These are phyloP conservation scores for Echium plantagineum DNA, from an alignment of 257 asterid species.

Conservation along the genomic window DNA sequence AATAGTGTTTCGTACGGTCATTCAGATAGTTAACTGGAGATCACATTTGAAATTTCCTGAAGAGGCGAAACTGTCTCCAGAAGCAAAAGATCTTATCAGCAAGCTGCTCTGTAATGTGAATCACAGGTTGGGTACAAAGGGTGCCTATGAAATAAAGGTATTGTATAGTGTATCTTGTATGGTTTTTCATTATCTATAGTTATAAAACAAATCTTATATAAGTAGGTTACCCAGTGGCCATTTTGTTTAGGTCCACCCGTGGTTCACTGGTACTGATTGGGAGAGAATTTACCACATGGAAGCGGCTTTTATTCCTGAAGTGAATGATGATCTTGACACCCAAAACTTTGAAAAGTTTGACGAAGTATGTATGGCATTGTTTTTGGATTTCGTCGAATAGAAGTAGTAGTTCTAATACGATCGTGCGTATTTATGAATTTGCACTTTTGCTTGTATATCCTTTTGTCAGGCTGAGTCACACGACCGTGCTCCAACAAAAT, in stretches of 20 bases:
- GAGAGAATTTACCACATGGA: constrained; percentile 67
- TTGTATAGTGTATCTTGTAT: constrained; percentile 34
- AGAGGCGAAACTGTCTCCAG: constrained; percentile 71
- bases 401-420: constrained; percentile 4
- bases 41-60: constrained; percentile 83
- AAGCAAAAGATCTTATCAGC: constrained; percentile 80
- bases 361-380: constrained; percentile 36
- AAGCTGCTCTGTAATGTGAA: constrained; percentile 77
- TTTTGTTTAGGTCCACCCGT: constrained; percentile 59
- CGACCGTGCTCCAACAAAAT: constrained; percentile 47
- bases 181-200: constrained; percentile 20
- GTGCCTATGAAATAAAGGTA: constrained; percentile 90
- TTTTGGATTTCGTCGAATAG: background rate
- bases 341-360: constrained; percentile 94
- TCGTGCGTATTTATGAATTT: background rate
- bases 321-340: constrained; percentile 87
- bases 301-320: constrained; percentile 93
- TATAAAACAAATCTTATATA: constrained; percentile 12
- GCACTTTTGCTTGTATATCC: constrained; percentile 8
- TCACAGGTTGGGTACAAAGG: constrained; percentile 84
- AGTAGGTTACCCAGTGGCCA: constrained; percentile 14
- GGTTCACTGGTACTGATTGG: constrained; percentile 79
- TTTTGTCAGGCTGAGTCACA: constrained; percentile 57
- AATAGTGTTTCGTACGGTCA: constrained; percentile 6
- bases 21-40: constrained; percentile 95